These are phyloP conservation scores for Diaporthe citri DNA, from an alignment of 2,329 filamentous ascomycete genomes.

Conservation along the genomic window DNA sequence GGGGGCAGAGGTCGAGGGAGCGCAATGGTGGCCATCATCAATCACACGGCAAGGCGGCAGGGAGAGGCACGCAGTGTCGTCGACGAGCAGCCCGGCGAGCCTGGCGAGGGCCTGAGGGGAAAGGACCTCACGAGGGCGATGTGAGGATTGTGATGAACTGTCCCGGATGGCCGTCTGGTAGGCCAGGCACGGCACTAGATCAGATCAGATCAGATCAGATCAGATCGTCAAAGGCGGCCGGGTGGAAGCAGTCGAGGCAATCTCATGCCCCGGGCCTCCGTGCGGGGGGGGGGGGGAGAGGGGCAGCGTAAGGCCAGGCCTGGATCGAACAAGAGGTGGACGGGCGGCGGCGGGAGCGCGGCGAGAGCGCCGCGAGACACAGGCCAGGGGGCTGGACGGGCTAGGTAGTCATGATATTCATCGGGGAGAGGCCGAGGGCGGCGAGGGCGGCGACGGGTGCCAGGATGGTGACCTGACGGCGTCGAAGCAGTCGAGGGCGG, in stretches of 20 bases:
- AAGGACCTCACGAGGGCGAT: not conserved
- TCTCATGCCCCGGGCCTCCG: not conserved
- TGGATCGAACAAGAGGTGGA: not conserved
- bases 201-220: not conserved
- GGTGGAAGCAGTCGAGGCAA: not conserved
- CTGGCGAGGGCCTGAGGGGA: not conserved
- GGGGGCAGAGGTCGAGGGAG: constrained; percentile 52
- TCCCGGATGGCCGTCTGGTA: not conserved
- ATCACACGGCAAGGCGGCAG: not conserved
- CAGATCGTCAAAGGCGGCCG: not conserved
- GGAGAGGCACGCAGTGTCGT: not conserved
- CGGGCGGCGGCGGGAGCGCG: not conserved
- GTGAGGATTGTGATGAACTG: not conserved
- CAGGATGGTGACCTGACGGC: not conserved
- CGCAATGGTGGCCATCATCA: constrained; percentile 68
- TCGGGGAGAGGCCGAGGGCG: constrained; percentile 9
- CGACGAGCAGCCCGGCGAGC: not conserved
- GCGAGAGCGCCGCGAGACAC: not conserved
- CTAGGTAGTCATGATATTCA: constrained; percentile 30
- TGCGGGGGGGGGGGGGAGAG: no score
- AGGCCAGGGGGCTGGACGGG: not conserved
- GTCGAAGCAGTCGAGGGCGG: not conserved
- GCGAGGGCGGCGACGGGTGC: not conserved
- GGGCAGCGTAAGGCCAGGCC: not conserved
- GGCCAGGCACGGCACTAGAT: not conserved